Evolutionary conservation across 2,329 filamentous ascomycete genomes (phyloP), one percentile per base, ranked within the genome.

Genomic region (Curvularia spicifera): DNA sequence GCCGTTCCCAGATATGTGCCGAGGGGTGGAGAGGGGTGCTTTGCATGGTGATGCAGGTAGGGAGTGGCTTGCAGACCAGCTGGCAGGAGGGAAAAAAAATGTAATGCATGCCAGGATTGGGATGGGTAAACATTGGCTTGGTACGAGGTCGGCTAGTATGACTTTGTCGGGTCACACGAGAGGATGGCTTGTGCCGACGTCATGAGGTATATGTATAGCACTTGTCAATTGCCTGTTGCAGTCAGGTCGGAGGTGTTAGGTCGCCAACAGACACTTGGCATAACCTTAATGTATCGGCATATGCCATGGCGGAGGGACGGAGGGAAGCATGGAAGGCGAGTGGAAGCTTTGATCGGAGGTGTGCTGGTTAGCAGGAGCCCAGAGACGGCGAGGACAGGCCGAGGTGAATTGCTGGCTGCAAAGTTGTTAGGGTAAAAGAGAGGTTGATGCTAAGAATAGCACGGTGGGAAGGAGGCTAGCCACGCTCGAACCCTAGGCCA

Each of bases 391-490:
- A 43, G 22, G 50, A 35, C 42, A 37, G 35, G 35, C 54, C 42
- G 44, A 40, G 54, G 39, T 48, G 55, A 50, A 22, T 49, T 46
- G 44, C 9, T 46, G 44, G 44, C 26, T 20, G 44, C 44, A 46
- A 31, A 28, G 33, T 39, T 39, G 33, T 39, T 49, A 49, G 47
- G 47, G 47, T 49, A 61, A 61, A 40, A 53, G 40, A 45, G 68
- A 72, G 66, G 64, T 64, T 68, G 71, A 72, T 58, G 65, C 71
- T 74, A 74, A 68, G 66, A 70, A 71, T 74, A 74, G 70, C 52
- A n/a, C 20, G 22, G 18, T 12, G 45, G 15, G 33, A 49, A 53
- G 29, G 54, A 26, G 52, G 39, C 60, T 49, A 56, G 46, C 53
- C 65, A 57, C 66, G 68, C 7, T 65, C 61, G 69, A 61, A 67